Conservation (phyloP, 768 basidiomycete genomes). For the Termitomyces sp. region DNA sequence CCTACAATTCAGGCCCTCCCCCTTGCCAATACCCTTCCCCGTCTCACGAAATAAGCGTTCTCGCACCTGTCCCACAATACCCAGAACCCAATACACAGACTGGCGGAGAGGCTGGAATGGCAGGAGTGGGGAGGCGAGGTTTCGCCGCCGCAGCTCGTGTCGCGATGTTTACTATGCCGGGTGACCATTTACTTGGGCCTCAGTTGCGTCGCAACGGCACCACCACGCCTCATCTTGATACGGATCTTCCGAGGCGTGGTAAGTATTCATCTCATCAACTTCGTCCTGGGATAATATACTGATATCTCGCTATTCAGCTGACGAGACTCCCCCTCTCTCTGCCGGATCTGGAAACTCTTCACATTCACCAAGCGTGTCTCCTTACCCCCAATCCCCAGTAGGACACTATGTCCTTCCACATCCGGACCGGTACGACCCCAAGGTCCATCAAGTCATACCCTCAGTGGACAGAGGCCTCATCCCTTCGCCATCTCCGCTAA, state of each 20-base stretch:
- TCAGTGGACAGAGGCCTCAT: conserved; percentile 11
- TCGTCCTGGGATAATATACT: not conserved
- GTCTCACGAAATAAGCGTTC: not conserved
- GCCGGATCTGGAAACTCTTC: conserved; percentile 40
- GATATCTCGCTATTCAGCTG: conserved; percentile 16
- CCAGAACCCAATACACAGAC: conserved; percentile 52
- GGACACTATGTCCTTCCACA: conserved; percentile 15
- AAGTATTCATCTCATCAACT: conserved; percentile 16
- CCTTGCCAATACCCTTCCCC: not conserved
- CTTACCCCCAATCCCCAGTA: conserved; percentile 29
- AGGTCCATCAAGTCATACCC: conserved; percentile 1
- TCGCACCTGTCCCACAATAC: conserved; percentile 6
- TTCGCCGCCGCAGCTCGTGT: conserved; percentile 71
- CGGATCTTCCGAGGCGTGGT: conserved; percentile 36
- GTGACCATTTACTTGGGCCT: conserved; percentile 11
- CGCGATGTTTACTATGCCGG: conserved; percentile 28
- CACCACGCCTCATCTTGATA: conserved; percentile 43
- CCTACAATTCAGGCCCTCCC: not conserved
- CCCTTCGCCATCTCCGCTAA: conserved; percentile 23
- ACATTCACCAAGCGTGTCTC: conserved; percentile 37
- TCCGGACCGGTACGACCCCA: conserved; percentile 11
- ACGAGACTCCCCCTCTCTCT: conserved; percentile 40
- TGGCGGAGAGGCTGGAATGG: conserved; percentile 83
- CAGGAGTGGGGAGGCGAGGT: conserved; percentile 82
- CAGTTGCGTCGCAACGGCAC: conserved; percentile 26